phyloP scores from a whole-genome alignment of 2,329 filamentous ascomycete species.

The Paraphoma sp. region DNA sequence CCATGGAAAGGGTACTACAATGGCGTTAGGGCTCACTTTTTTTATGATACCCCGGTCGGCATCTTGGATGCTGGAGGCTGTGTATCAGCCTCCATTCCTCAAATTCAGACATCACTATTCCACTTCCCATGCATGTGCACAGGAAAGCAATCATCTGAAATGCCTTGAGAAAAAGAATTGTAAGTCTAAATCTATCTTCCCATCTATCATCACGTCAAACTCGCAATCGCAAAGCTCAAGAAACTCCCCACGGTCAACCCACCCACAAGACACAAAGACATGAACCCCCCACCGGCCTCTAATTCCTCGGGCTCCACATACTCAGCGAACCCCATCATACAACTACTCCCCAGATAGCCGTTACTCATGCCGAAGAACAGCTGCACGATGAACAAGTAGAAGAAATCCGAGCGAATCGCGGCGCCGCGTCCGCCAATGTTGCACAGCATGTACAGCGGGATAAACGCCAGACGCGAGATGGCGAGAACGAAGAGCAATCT shows the following conservation, averaged over 20 bases:
- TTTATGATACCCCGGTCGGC: slow-evolving; percentile 9
- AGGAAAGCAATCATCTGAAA: too few species aligned
- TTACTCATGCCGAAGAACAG: slow-evolving; percentile 83
- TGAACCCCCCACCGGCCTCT: slow-evolving; percentile 90
- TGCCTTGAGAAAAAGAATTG: too few species aligned
- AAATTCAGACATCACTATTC: too few species aligned
- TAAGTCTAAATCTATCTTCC: too few species aligned
- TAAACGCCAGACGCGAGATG: slow-evolving; percentile 70
- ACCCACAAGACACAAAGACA: slow-evolving; percentile 87
- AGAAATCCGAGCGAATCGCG: slow-evolving; percentile 77
- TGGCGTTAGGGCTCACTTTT: slow-evolving; percentile 3
- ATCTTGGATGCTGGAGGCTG: too few species aligned
- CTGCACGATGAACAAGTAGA: slow-evolving; percentile 87
- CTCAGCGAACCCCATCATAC: slow-evolving; percentile 88
- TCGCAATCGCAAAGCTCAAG: slow-evolving; percentile 71
- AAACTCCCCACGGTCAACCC: slow-evolving; percentile 87
- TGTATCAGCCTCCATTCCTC: too few species aligned
- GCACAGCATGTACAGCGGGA: slow-evolving; percentile 89
- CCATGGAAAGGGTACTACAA: neutral
- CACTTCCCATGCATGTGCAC: too few species aligned
- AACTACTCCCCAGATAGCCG: slow-evolving; percentile 83
- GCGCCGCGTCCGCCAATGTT: slow-evolving; percentile 78
- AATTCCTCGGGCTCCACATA: slow-evolving; percentile 84
- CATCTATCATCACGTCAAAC: neutral
- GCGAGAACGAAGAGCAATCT: slow-evolving; percentile 71